Evolutionary conservation across 2,329 filamentous ascomycete genomes (phyloP).

Genomic region (Alternaria longipes): DNA sequence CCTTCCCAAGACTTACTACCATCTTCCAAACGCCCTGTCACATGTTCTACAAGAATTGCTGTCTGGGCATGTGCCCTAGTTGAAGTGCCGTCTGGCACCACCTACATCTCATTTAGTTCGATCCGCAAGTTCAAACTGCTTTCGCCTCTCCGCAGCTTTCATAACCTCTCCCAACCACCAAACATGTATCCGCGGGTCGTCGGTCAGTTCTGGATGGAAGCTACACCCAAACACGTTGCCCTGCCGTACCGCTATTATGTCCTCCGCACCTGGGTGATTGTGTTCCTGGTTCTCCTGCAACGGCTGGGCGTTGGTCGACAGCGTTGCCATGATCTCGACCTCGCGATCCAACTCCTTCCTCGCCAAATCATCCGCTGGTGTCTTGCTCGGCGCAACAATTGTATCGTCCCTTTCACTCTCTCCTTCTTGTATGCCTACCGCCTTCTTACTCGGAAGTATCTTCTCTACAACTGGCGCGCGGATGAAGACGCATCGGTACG

Average conservation of each 20-base stretch:
- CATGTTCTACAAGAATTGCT: slow-evolving; percentile 10
- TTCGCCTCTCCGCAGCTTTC: slow-evolving; percentile 42
- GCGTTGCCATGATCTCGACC: slow-evolving; percentile 67
- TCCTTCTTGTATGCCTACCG: slow-evolving; percentile 57
- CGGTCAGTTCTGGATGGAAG: slow-evolving; percentile 93
- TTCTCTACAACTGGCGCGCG: slow-evolving; percentile 92
- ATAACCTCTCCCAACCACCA: slow-evolving; percentile 88
- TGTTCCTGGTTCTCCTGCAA: slow-evolving; percentile 59
- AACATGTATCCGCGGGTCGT: slow-evolving; percentile 84
- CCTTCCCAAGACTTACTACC: slow-evolving; percentile 7
- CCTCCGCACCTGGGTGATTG: slow-evolving; percentile 58
- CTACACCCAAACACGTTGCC: slow-evolving; percentile 94
- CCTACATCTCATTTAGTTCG: slow-evolving; percentile 27
- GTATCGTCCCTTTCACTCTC: slow-evolving; percentile 61
- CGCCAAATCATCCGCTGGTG: slow-evolving; percentile 57
- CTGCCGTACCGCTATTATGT: slow-evolving; percentile 89
- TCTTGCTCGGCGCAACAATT: slow-evolving; percentile 66
- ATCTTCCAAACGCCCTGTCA: slow-evolving; percentile 21
- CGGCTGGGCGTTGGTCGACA: slow-evolving; percentile 61
- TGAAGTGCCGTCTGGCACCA: neutral
- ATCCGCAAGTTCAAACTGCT: slow-evolving; percentile 44
- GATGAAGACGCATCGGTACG: slow-evolving; percentile 90
- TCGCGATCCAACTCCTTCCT: slow-evolving; percentile 56
- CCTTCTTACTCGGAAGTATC: slow-evolving; percentile 66
- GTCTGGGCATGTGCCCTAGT: neutral